These are phyloP conservation scores for Periglandula ipomoeae DNA, from an alignment of 2,329 filamentous ascomycete genomes.

Conservation along the genomic window DNA sequence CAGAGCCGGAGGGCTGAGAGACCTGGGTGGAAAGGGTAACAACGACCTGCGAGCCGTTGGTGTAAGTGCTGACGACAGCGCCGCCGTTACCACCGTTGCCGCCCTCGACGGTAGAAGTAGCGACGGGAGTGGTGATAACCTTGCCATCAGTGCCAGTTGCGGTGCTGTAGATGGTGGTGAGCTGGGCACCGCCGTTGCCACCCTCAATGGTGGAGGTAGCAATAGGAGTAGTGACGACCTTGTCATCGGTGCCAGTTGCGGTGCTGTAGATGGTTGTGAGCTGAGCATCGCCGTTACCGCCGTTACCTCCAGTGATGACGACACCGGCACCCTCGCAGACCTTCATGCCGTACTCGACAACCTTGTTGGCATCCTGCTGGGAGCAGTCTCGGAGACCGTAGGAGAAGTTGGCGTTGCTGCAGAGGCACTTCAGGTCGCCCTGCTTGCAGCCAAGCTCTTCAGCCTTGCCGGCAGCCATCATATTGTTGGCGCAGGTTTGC, in stretches of 20 bases:
- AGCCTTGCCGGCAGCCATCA: slow-evolving; percentile 34
- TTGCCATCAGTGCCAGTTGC: slow-evolving; percentile 23
- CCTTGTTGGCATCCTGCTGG: slow-evolving; percentile 23
- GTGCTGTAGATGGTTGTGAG: slow-evolving; percentile 25
- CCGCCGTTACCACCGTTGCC: slow-evolving; percentile 10
- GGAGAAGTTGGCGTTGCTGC: slow-evolving; percentile 35
- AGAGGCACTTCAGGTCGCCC: slow-evolving; percentile 36
- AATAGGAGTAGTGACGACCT: slow-evolving; percentile 24
- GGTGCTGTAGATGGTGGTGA: slow-evolving; percentile 29
- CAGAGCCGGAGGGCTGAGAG: slow-evolving; percentile 10
- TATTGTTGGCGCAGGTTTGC: slow-evolving; percentile 41
- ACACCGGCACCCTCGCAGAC: slow-evolving; percentile 30
- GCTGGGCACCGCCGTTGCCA: slow-evolving; percentile 4
- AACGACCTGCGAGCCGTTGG: slow-evolving; percentile 14
- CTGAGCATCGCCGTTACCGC: neutral
- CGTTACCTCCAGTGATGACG: slow-evolving; percentile 17
- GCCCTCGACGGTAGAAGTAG: slow-evolving; percentile 24
- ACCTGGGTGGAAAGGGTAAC: slow-evolving; percentile 20
- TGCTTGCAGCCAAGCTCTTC: slow-evolving; percentile 34
- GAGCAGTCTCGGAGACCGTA: slow-evolving; percentile 45
- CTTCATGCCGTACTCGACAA: slow-evolving; percentile 28
- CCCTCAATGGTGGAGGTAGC: slow-evolving; percentile 23
- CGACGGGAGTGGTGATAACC: slow-evolving; percentile 25
- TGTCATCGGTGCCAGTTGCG: slow-evolving; percentile 22
- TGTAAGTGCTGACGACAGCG: slow-evolving; percentile 15